Evolutionary conservation across 495 filamentous ascomycete genomes (phyloP).

Genomic region (Trichocladium uniseriatum): DNA sequence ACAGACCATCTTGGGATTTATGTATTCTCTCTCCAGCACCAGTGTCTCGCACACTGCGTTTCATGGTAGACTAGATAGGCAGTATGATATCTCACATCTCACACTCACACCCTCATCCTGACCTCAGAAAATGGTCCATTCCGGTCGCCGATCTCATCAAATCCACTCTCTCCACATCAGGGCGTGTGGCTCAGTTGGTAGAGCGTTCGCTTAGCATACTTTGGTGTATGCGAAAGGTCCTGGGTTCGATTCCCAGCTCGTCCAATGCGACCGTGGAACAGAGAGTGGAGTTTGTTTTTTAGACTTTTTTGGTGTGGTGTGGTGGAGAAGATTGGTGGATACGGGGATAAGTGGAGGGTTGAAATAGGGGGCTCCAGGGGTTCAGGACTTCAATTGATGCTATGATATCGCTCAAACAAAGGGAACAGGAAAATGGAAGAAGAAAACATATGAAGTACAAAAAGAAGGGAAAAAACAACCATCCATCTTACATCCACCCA

Average conservation of each 20-base stretch:
- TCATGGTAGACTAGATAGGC: too few species aligned
- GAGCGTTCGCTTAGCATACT: slow-evolving; percentile 18
- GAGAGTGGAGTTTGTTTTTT: not conserved
- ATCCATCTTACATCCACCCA: not conserved
- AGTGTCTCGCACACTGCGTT: too few species aligned
- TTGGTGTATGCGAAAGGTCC: slow-evolving; percentile 15
- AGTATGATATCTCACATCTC: too few species aligned
- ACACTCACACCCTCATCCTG: too few species aligned
- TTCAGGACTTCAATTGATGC: too few species aligned
- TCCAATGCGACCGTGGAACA: not conserved
- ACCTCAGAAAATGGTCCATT: not conserved
- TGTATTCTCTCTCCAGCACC: too few species aligned
- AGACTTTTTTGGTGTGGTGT: not conserved
- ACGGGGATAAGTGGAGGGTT: too few species aligned
- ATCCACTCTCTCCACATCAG: not conserved
- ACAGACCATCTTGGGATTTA: too few species aligned
- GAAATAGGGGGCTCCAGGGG: too few species aligned
- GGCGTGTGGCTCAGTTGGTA: slow-evolving; percentile 21
- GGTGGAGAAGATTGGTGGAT: too few species aligned
- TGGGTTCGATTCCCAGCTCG: slow-evolving; percentile 19
- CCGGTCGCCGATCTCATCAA: not conserved
- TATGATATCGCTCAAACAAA: too few species aligned
- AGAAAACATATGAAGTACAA: not conserved
- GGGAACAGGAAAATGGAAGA: too few species aligned
- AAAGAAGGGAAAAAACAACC: not conserved